Conservation (phyloP, 495 filamentous ascomycete species). For the Hypoxylon crocopeplum region DNA sequence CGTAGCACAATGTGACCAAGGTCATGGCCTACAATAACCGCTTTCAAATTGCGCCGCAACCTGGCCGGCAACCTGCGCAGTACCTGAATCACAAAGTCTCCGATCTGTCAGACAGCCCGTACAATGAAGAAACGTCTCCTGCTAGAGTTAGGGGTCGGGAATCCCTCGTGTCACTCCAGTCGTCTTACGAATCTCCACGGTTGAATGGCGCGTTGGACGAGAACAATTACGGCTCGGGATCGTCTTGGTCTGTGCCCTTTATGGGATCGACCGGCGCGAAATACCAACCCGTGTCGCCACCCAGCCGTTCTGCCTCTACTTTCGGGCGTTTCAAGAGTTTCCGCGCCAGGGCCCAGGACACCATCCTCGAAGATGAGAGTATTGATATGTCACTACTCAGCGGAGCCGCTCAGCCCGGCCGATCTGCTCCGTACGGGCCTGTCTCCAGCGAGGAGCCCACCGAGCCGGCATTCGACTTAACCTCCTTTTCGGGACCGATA, state of each 20-base stretch:
- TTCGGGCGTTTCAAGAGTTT: conserved; percentile 36
- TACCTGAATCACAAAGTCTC: conserved; percentile 52
- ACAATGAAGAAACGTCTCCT: conserved; percentile 30
- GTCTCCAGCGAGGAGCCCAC: conserved; percentile 22
- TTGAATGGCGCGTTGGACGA: conserved; percentile 10
- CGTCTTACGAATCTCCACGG: conserved; percentile 33
- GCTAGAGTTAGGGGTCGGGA: conserved; percentile 44
- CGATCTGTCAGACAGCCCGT: conserved; percentile 47
- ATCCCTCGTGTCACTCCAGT: conserved; percentile 52
- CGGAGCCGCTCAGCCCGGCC: conserved; percentile 43
- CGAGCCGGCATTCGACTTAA: conserved; percentile 46
- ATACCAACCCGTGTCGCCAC: conserved; percentile 45
- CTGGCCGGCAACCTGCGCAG: conserved; percentile 33
- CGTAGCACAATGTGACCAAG: conserved; percentile 5
- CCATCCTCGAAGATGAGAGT: conserved; percentile 55
- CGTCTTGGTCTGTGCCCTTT: conserved; percentile 37
- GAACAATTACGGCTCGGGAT: conserved; percentile 2
- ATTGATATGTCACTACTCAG: conserved; percentile 49
- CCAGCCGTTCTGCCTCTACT: conserved; percentile 21
- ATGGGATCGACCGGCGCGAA: conserved; percentile 28
- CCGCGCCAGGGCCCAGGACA: conserved; percentile 40
- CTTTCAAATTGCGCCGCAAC: conserved; percentile 23
- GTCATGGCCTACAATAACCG: conserved; percentile 34
- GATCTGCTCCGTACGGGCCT: conserved; percentile 20
- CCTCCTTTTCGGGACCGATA: conserved; percentile 46